Evolutionary conservation across 2,329 filamentous ascomycete species (phyloP), one percentile per base, ranked within the genome.

Genomic region (Penicillium sclerotiorum): DNA sequence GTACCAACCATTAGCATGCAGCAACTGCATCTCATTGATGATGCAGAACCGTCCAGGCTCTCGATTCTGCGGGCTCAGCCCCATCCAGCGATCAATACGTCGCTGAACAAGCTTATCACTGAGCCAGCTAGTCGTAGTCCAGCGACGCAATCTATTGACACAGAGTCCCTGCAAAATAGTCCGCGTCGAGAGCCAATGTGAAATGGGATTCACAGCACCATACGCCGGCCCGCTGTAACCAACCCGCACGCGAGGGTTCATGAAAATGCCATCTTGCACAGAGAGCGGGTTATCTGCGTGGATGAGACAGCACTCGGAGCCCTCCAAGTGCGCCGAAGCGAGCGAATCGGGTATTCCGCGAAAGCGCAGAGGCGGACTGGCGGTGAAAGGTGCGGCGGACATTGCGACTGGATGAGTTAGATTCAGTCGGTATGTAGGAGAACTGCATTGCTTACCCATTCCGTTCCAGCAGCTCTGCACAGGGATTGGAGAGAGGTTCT

Each of bases 221-320:
- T 68, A 65, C 4, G 64, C 64, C 2, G 52, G 35, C 1, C 52
- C 57, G 11, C 54, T 71, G 40, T 73, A 72, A 2, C 69, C 71
- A 1, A 74, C 69, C 3, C 72, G 65, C 1, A 73, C 72, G n/a
- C 62, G 53, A 3, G 72, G 72, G 39, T 74, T 74, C 17, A 74
- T 38, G 46, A 66, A 74, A 4, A 73, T 61, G 5, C 71, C 70
- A 25, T 63, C 61, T 3, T 56, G 35, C 2, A 33, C 22, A 0
- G 66, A 66, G 1, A 71, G 55, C 1, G 63, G 63, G 48, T 72
- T 72, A 46, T 74, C 72, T 3, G 64, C 66, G 32, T 74, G 70
- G 15, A 74, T 71, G 45, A 92, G 80, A 68, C 89, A 92, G 73
- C 88, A 91, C 69, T 92, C 88, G 12, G 84, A 88, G n/a, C 79